Evolutionary conservation across 2,329 filamentous ascomycete genomes (phyloP), one percentile per base, ranked within the genome.

Genomic region (Aspergillus transmontanensis): DNA sequence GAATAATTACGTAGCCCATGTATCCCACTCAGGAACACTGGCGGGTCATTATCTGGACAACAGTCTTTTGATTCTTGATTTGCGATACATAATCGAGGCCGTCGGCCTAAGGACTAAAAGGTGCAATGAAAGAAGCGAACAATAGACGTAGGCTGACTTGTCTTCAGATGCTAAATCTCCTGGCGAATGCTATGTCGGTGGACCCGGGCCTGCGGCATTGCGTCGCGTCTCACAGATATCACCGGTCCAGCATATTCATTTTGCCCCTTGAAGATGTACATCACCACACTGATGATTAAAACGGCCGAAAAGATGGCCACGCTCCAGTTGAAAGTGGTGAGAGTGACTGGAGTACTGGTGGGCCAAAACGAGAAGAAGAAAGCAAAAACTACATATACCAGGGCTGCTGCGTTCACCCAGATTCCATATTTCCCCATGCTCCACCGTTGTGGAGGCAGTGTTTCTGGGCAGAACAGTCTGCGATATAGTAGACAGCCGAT

Each of bases 321-420:
- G 34, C 79, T 80, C 82, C 82, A 86, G 70, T 86, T 86, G 72
- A 85, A 83, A 3, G 76, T 78, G 4, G 65, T 68, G 1, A 74
- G 67, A 0, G 75, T 78, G 0, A 82, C 77, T 0, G 77, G 72
- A 9, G 77, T 71, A 0, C 68, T 61, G 0, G 74, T 68, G 1
- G 84, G 84, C 71, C 83, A 85, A 62, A 83, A 82, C 14, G 76
- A 74, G 69, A 84, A 83, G 57, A 84, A 76, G 46, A 82, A 79
- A 3, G 83, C 74, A 23, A 81, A 76, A 0, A 76, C 64, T 1
- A 82, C 73, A 68, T 82, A 86, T 3, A 75, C 28, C 34, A 83
- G 68, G 0, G 80, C 81, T 46, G 77, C 76, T 5, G 79, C 65
- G 59, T 85, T 84, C 58, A 85, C 73, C 1, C 72, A 65, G 2